phyloP scores from a whole-genome alignment of 495 filamentous ascomycete genomes.

The Trichoderma virens region DNA sequence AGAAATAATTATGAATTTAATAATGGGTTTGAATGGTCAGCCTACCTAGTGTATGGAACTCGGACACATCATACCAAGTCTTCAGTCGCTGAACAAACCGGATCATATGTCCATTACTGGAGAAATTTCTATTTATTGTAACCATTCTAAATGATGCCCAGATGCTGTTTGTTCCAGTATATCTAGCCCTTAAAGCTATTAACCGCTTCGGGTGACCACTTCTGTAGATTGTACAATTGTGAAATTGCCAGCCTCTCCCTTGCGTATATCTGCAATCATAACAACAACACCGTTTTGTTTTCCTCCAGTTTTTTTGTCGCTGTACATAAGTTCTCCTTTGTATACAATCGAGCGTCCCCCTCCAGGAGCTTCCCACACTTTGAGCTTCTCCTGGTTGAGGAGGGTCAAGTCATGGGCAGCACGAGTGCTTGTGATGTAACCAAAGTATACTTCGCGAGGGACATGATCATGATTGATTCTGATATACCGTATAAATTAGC shows the following conservation, averaged over 20 bases:
- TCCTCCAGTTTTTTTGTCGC: background rate
- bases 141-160: too few species aligned
- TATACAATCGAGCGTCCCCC: background rate
- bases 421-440: background rate
- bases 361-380: background rate
- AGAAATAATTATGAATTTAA: too few species aligned
- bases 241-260: background rate
- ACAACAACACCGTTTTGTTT: background rate
- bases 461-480: background rate
- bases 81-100: too few species aligned
- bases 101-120: too few species aligned
- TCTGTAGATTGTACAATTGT: background rate
- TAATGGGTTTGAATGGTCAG: too few species aligned
- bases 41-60: too few species aligned
- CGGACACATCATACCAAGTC: too few species aligned
- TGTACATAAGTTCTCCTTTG: background rate
- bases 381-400: background rate
- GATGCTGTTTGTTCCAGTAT: too few species aligned
- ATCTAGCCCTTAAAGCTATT: too few species aligned
- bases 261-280: background rate
- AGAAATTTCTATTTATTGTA: too few species aligned
- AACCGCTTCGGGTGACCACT: background rate
- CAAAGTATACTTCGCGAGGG: background rate
- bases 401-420: background rate
- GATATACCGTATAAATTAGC: background rate